These are phyloP conservation scores for Aspergillus jensenii DNA, from an alignment of 2,329 filamentous ascomycete species.

Conservation along the genomic window DNA sequence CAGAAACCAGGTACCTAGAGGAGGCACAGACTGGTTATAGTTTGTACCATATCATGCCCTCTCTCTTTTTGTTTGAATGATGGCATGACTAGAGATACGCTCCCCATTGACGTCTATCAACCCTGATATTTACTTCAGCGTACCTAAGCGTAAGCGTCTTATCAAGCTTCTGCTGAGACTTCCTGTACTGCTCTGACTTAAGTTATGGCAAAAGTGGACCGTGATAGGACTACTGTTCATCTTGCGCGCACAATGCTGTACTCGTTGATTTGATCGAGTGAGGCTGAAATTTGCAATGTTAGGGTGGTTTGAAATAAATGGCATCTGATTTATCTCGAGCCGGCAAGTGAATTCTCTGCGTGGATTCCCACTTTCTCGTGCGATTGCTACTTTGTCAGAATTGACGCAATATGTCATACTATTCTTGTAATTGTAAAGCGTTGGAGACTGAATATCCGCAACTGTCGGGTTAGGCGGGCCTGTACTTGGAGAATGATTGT, in stretches of 20 bases:
- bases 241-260: not conserved
- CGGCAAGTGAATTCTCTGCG: no score
- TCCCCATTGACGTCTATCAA: not conserved
- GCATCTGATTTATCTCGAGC: not conserved
- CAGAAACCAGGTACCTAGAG: not conserved
- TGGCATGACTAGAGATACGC: no score
- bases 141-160: not conserved
- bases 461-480: not conserved
- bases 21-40: not conserved
- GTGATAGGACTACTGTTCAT: not conserved
- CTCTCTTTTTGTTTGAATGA: not conserved
- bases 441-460: not conserved
- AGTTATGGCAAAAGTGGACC: not conserved
- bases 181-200: not conserved
- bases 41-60: not conserved
- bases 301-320: not conserved
- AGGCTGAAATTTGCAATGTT: not conserved
- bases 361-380: no score
- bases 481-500: not conserved
- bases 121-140: not conserved
- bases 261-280: not conserved
- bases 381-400: no score
- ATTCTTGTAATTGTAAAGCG: no score
- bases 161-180: not conserved
- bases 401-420: no score